A percentile compares a stretch with the other conserved stretches of the same genome.
These are phyloP conservation scores for Yamadazyma scolyti DNA, from an alignment of 805 yeast species.

Conservation along the genomic window DNA sequence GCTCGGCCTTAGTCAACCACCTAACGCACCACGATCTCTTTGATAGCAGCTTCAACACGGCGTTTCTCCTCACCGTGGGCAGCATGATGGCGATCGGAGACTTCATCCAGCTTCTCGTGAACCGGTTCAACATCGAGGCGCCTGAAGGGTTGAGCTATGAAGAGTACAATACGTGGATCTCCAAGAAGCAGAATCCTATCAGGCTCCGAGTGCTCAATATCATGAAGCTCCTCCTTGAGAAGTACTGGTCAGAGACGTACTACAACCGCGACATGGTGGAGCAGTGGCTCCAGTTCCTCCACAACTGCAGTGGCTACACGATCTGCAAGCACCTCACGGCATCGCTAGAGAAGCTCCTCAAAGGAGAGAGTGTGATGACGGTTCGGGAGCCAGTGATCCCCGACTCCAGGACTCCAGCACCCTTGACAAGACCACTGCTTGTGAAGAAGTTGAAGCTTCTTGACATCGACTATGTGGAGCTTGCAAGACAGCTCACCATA, in stretches of 20 bases:
- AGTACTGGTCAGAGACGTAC: conserved; percentile 67
- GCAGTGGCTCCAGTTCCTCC: conserved; percentile 30
- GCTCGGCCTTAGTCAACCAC: conserved; percentile 73
- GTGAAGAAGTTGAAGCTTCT: conserved; percentile 45
- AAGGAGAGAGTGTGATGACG: conserved; percentile 26
- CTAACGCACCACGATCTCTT: conserved; percentile 68
- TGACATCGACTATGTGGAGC: conserved; percentile 68
- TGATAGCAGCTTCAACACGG: conserved; percentile 61
- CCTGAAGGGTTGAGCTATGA: conserved; percentile 86
- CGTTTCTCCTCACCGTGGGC: conserved; percentile 71
- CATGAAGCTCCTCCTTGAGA: conserved; percentile 62
- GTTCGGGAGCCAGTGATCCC: conserved; percentile 27
- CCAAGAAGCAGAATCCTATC: conserved; percentile 64
- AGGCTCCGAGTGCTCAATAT: conserved; percentile 62
- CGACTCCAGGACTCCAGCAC: conserved; percentile 36
- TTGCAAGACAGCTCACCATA: conserved; percentile 84
- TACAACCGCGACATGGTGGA: conserved; percentile 40
- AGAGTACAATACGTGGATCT: conserved; percentile 75
- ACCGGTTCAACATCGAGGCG: conserved; percentile 67
- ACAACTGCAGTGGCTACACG: conserved; percentile 17
- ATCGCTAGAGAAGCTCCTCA: conserved; percentile 20
- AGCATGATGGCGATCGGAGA: conserved; percentile 69
- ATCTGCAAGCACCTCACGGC: conserved; percentile 24
- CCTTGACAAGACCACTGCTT: conserved; percentile 31
- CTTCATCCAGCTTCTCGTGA: conserved; percentile 54